Evolutionary conservation across 257 asterid genomes (phyloP).

Genomic region (Lantana camara): DNA sequence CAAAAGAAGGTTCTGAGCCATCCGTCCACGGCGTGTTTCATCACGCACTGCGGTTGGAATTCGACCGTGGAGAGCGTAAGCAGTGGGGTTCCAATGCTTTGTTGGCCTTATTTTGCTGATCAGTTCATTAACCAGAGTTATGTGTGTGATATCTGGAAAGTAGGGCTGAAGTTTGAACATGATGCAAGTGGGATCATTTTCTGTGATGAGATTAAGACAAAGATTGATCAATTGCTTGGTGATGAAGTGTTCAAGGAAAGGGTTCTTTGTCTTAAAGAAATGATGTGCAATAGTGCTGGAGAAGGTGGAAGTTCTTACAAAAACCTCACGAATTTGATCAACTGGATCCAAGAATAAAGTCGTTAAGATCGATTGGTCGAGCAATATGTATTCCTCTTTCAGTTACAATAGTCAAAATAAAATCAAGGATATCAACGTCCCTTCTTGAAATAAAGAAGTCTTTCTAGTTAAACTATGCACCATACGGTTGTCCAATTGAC

Average conservation of each 20-base stretch:
- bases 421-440: no score
- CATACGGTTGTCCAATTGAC: no score
- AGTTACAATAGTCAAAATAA: no score
- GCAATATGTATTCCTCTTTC: no score
- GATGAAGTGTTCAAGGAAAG: slow-evolving; percentile 35
- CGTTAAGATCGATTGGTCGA: no score
- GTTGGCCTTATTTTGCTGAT: slow-evolving; percentile 65
- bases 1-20: slow-evolving; percentile 60
- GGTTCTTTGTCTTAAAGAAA: slow-evolving; percentile 39
- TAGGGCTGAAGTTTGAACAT: slow-evolving; percentile 40
- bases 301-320: slow-evolving; percentile 46
- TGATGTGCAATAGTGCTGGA: slow-evolving; percentile 22
- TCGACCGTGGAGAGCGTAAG: slow-evolving; percentile 57
- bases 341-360: slow-evolving; percentile 38
- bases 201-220: slow-evolving; percentile 37
- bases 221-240: slow-evolving; percentile 38
- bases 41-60: slow-evolving; percentile 84
- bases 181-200: slow-evolving; percentile 30
- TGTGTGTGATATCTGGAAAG: slow-evolving; percentile 62
- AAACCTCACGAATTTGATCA: slow-evolving; percentile 40
- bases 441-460: no score
- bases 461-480: no score
- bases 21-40: slow-evolving; percentile 55
- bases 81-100: slow-evolving; percentile 52
- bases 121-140: slow-evolving; percentile 60